A percentile compares a stretch with the other conserved stretches of the same genome.
Evolutionary conservation across 2,329 filamentous ascomycete genomes (phyloP).

Genomic region (Trichoderma sp.): DNA sequence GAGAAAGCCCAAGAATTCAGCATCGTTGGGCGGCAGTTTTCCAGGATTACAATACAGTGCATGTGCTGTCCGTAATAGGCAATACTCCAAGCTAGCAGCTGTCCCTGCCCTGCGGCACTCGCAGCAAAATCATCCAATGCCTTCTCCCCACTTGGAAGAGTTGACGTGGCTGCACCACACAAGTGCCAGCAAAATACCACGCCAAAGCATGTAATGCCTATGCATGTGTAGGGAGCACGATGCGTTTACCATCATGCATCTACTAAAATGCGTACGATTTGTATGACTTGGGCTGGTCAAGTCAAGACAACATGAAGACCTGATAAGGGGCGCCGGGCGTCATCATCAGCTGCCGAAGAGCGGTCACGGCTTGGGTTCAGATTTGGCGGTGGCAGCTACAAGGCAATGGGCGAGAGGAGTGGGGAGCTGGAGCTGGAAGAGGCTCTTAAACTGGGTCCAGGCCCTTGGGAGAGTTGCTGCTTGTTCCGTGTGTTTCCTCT

Average conservation of each 20-base stretch:
- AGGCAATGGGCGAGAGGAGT: background rate
- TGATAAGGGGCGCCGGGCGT: constrained; percentile 18
- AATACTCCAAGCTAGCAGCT: background rate
- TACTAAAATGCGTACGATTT: background rate
- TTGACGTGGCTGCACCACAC: constrained; percentile 23
- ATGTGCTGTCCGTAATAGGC: background rate
- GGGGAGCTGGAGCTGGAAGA: background rate
- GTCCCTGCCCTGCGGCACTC: background rate
- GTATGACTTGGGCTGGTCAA: background rate
- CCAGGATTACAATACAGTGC: background rate
- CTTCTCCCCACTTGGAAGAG: background rate
- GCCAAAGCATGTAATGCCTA: background rate
- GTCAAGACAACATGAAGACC: background rate
- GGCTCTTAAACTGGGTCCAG: background rate
- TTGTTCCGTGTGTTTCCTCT: background rate
- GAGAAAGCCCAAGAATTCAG: background rate
- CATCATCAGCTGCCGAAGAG: constrained; percentile 8
- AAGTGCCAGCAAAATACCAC: constrained; percentile 13
- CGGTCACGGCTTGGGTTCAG: constrained; percentile 7
- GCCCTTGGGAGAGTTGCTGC: background rate
- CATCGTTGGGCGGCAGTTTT: background rate
- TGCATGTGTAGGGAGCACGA: constrained; percentile 12
- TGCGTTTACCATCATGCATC: background rate
- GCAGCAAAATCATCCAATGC: background rate
- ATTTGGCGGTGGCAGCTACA: constrained; percentile 5